Percentiles rank a stretch among this genome's conserved stretches.
Conservation (phyloP, 2,329 filamentous ascomycete genomes). For the Fusarium sp. region DNA sequence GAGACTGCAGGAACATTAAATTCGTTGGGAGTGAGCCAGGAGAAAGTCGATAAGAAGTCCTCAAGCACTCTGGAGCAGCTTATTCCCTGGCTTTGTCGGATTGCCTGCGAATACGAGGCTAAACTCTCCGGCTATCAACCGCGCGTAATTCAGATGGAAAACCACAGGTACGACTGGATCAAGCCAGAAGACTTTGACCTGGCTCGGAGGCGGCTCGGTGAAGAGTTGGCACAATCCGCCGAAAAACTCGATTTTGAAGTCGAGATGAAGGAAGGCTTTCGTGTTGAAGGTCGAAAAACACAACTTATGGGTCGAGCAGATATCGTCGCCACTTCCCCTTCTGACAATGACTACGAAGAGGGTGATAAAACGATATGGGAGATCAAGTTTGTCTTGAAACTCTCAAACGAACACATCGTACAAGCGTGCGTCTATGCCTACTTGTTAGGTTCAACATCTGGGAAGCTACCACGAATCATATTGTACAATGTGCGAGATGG, state of each 20-base stretch:
- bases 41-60: neutral
- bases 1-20: conserved; percentile 31
- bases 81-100: conserved; percentile 46
- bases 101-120: conserved; percentile 48
- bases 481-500: conserved; percentile 50
- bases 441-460: conserved; percentile 21
- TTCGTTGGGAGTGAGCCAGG: conserved; percentile 18
- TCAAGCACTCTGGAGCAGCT: conserved; percentile 2
- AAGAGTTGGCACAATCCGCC: conserved; percentile 18
- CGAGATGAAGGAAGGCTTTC: neutral
- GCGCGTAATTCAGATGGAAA: conserved; percentile 47
- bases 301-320: conserved; percentile 30
- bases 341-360: neutral
- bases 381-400: conserved; percentile 49
- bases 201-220: conserved; percentile 39
- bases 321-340: conserved; percentile 10
- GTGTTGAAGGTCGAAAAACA: neutral
- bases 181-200: conserved; percentile 30
- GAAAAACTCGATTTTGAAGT: conserved; percentile 23
- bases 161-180: conserved; percentile 50
- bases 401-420: conserved; percentile 46
- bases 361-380: conserved; percentile 45
- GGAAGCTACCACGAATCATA: conserved; percentile 34
- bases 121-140: conserved; percentile 42
- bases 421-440: conserved; percentile 49